phyloP scores from a whole-genome alignment of 2,329 filamentous ascomycete genomes.

The Hypoxylon sp. region DNA sequence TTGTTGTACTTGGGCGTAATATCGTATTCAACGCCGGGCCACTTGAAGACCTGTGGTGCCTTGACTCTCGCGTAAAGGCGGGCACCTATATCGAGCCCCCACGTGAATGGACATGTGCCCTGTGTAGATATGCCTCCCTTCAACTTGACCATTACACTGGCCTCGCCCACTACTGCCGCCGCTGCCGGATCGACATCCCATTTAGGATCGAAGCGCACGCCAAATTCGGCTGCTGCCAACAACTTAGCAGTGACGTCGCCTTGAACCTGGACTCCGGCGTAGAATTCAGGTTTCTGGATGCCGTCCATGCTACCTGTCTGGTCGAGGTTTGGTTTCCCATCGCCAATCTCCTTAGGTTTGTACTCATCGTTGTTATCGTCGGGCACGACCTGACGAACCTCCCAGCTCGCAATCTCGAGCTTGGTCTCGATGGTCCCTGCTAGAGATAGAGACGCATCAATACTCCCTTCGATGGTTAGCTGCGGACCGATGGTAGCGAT shows the following conservation, averaged over 20 bases:
- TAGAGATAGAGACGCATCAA: slow-evolving; percentile 44
- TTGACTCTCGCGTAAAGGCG: too few relatives aligned
- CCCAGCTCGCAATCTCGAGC: slow-evolving; percentile 51
- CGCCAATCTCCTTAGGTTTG: slow-evolving; percentile 16
- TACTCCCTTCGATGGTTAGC: slow-evolving; percentile 47
- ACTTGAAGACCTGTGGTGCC: too few relatives aligned
- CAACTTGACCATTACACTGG: slow-evolving; percentile 6
- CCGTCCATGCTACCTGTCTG: slow-evolving; percentile 5
- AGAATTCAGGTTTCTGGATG: slow-evolving; percentile 12
- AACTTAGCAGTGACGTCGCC: slow-evolving; percentile 14
- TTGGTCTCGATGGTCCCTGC: slow-evolving; percentile 49
- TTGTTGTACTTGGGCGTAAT: background rate
- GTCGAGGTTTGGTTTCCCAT: slow-evolving; percentile 5
- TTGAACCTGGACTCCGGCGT: slow-evolving; percentile 14
- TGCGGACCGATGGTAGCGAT: slow-evolving; percentile 55
- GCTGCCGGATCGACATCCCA: slow-evolving; percentile 19
- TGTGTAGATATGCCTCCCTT: slow-evolving; percentile 4
- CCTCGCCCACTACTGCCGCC: slow-evolving; percentile 5
- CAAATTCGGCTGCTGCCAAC: slow-evolving; percentile 16
- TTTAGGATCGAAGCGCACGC: slow-evolving; percentile 9
- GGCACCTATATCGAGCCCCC: too few relatives aligned
- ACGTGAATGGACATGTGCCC: too few relatives aligned
- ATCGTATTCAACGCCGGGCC: too few relatives aligned
- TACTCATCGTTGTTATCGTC: slow-evolving; percentile 5
- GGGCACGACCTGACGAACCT: slow-evolving; percentile 25